Conservation (phyloP, 2,329 filamentous ascomycete genomes). For the Ambrosiella xylebori region DNA sequence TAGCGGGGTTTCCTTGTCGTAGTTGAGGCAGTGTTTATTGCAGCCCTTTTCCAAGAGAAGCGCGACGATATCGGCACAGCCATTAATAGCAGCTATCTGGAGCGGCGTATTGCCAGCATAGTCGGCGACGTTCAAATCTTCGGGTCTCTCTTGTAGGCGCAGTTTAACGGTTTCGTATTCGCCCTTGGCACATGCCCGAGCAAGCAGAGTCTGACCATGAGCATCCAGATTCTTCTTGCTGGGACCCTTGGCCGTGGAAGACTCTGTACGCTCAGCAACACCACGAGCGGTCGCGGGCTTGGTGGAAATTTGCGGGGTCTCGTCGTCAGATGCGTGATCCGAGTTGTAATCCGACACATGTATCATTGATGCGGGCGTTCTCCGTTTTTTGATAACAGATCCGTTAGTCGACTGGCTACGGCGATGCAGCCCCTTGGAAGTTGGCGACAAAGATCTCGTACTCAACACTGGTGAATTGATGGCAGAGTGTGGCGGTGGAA, state of each 20-base stretch:
- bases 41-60: constrained; percentile 74
- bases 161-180: constrained; percentile 65
- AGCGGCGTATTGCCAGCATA: constrained; percentile 93
- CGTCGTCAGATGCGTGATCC: constrained; percentile 46
- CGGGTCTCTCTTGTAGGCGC: constrained; percentile 59
- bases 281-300: constrained; percentile 35
- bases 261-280: constrained; percentile 41
- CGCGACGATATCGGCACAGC: constrained; percentile 71
- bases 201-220: constrained; percentile 77
- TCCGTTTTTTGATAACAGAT: constrained; percentile 47
- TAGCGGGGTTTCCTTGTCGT: constrained; percentile 80
- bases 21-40: constrained; percentile 60
- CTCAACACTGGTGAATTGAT: constrained; percentile 1
- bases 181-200: constrained; percentile 75
- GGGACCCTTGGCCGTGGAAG: constrained; percentile 49
- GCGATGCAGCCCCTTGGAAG: constrained; percentile 33
- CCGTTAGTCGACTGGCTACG: constrained; percentile 47
- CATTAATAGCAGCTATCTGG: constrained; percentile 80
- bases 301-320: constrained; percentile 42
- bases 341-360: constrained; percentile 48
- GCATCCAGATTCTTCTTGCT: constrained; percentile 83
- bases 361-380: constrained; percentile 40
- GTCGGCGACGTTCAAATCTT: constrained; percentile 77
- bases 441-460: constrained; percentile 42
- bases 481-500: background rate